Evolutionary conservation across 495 filamentous ascomycete genomes (phyloP), one percentile per base, ranked within the genome.

Genomic region (Hyaloscypha bicolor): DNA sequence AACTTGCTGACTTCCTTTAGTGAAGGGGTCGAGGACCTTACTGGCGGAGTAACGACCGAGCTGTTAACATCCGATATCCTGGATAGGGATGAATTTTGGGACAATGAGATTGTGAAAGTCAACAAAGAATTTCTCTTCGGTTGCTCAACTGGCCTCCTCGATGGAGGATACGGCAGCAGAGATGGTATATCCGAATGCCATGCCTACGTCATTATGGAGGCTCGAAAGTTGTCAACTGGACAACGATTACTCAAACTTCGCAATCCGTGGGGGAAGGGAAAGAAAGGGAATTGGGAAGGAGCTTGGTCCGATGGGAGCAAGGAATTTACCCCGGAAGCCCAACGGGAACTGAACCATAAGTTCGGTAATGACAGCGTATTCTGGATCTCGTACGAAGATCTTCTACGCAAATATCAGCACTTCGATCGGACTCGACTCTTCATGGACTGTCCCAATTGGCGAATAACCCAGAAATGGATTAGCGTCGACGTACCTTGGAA

Each of bases 21-120:
- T 19, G 94, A 98, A 74, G 94, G 89, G 2, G 88, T 97, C 57
- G 94, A 98, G 76, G 94, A 98, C 76, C 80, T 97, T 22, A 97
- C 93, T 3, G 94, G 94, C 11, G 94, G 94, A 5, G 92, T 97
- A 14, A 96, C 93, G 0, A 90, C 89, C 0, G 90, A 93, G 72
- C 75, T 97, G 8, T 86, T 91, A 42, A 87, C 93, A 0, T 87
- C 86, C 11, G 93, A 96, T 70, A 92, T 97, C 52, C 81, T 97
- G 8, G 91, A 97, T 77, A 94, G 89, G 62, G 88, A 97, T 42
- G 81, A 85, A 29, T 97, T 97, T 75, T 98, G 94, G 94, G 87
- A 81, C 3, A 88, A 97, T 31, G 91, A 96, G 75, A 80, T 97
- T 11, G 84, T 90, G 78, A 88, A 91, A 67, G 93, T 93, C 64